These are phyloP conservation scores for Stropharia rugosoannulata DNA, from an alignment of 768 basidiomycete species.

Conservation along the genomic window DNA sequence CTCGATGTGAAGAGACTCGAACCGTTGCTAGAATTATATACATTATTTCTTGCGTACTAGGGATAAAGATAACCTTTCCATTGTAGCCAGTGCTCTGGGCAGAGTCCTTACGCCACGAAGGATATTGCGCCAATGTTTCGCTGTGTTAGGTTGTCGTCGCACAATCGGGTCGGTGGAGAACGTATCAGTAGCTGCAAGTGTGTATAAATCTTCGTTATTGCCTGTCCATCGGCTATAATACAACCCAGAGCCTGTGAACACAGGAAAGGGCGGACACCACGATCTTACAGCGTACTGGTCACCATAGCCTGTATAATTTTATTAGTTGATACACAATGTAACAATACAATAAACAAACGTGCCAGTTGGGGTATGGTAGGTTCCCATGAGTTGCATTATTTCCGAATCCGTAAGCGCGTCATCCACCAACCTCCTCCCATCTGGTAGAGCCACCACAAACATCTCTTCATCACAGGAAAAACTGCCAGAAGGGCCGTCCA, in stretches of 20 bases:
- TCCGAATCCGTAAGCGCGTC: background rate
- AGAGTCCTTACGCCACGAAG: background rate
- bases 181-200: background rate
- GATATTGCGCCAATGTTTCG: background rate
- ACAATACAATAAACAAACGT: background rate
- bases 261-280: background rate
- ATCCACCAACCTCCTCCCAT: background rate
- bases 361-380: background rate
- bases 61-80: background rate
- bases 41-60: background rate
- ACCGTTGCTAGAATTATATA: no score
- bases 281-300: background rate
- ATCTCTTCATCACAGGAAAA: background rate
- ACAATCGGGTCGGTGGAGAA: background rate
- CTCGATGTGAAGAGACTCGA: no score
- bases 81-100: background rate
- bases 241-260: background rate
- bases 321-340: background rate
- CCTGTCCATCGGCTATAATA: conserved; percentile 1
- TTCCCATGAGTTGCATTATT: background rate
- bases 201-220: background rate
- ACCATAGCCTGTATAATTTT: background rate
- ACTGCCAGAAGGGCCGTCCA: background rate
- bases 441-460: background rate
- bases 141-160: background rate